phyloP scores from a whole-genome alignment of 2,329 filamentous ascomycete genomes.

The Hypomyces rosellus region DNA sequence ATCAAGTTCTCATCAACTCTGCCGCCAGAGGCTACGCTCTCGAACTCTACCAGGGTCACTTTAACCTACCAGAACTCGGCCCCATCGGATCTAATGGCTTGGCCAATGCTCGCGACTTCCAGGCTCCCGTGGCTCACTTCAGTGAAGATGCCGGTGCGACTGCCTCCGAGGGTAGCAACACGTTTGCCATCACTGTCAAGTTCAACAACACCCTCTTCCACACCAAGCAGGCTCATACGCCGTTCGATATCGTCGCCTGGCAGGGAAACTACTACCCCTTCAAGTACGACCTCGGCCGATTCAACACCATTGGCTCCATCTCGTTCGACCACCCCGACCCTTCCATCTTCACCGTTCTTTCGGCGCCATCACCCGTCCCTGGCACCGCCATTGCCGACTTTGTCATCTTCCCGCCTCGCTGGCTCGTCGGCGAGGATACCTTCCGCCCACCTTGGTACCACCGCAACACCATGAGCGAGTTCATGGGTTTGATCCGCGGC shows the following conservation, averaged over 20 bases:
- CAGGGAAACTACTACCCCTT: conserved; percentile 75
- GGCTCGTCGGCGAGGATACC: conserved; percentile 63
- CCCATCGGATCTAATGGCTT: conserved; percentile 68
- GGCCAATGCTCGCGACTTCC: conserved; percentile 71
- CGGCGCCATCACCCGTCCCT: conserved; percentile 52
- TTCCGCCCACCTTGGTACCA: conserved; percentile 71
- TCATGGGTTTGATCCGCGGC: conserved; percentile 55
- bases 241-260: conserved; percentile 77
- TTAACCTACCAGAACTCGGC: conserved; percentile 63
- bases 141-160: conserved; percentile 50
- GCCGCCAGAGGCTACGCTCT: conserved; percentile 67
- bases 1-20: conserved; percentile 58
- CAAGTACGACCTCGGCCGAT: conserved; percentile 76
- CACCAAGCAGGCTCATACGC: conserved; percentile 61
- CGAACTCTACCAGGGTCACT: conserved; percentile 69
- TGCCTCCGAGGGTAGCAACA: conserved; percentile 29
- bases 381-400: conserved; percentile 66
- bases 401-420: conserved; percentile 66
- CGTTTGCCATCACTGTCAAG: conserved; percentile 52
- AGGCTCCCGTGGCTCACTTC: conserved; percentile 63
- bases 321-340: conserved; percentile 75
- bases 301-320: conserved; percentile 66
- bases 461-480: conserved; percentile 61
- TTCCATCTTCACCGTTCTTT: conserved; percentile 68
- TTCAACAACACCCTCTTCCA: conserved; percentile 60